Evolutionary conservation across 208 protist species (phyloP).

Genomic region (Wallacemonas rigidus): DNA sequence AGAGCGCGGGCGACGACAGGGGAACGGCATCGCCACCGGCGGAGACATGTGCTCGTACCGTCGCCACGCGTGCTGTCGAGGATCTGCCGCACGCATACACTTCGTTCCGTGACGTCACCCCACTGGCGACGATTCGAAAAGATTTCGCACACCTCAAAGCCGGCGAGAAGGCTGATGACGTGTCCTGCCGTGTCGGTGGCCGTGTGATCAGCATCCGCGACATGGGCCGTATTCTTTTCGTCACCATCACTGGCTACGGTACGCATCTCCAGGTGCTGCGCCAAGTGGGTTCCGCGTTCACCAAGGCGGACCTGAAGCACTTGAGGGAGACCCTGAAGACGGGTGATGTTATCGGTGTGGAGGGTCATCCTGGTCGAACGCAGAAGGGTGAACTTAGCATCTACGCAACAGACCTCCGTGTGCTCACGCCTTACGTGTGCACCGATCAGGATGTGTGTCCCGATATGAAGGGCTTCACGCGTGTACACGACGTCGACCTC

Average conservation of each 20-base stretch:
- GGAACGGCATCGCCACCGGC: not conserved
- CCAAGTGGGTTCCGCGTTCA: slow-evolving; percentile 54
- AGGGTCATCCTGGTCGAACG: slow-evolving; percentile 71
- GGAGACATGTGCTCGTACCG: not conserved
- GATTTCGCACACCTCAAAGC: slow-evolving; percentile 42
- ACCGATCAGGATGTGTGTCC: slow-evolving; percentile 84
- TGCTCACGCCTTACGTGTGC: slow-evolving; percentile 85
- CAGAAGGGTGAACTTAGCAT: slow-evolving; percentile 87
- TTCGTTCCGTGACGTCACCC: slow-evolving; percentile 53
- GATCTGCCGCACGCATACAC: slow-evolving; percentile 63
- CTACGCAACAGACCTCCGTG: slow-evolving; percentile 43
- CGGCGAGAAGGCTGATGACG: slow-evolving; percentile 23
- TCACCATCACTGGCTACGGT: slow-evolving; percentile 69
- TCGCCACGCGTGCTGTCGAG: slow-evolving; percentile 30
- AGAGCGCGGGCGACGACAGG: not conserved
- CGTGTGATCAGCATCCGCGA: slow-evolving; percentile 73
- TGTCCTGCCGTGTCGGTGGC: slow-evolving; percentile 55
- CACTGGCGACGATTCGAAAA: slow-evolving; percentile 49
- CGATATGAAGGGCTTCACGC: slow-evolving; percentile 65
- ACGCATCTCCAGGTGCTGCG: slow-evolving; percentile 72
- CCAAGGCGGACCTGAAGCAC: slow-evolving; percentile 51
- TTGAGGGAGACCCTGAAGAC: slow-evolving; percentile 50
- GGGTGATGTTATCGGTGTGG: slow-evolving; percentile 89
- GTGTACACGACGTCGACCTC: slow-evolving; percentile 72
- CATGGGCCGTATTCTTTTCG: slow-evolving; percentile 87